phyloP scores from a whole-genome alignment of 1,284 basidiomycete genomes.

The Sparassis latifolia region DNA sequence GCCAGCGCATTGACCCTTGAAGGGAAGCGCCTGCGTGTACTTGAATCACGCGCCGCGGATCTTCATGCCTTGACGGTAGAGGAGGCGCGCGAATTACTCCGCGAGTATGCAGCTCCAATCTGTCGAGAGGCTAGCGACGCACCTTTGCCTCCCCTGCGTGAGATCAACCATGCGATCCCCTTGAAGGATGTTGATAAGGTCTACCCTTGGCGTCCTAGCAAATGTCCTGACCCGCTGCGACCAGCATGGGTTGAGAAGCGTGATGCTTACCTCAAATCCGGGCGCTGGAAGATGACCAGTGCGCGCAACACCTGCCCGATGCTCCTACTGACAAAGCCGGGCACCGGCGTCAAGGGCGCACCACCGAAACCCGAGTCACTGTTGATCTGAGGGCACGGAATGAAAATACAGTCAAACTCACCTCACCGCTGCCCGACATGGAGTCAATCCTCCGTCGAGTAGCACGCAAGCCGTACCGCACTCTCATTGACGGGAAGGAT shows the following conservation, averaged over 20 bases:
- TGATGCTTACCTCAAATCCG: constrained; percentile 20
- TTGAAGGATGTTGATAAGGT: constrained; percentile 26
- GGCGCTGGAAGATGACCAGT: constrained; percentile 21
- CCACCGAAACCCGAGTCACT: constrained; percentile 18
- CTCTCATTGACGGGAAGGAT: constrained; percentile 6
- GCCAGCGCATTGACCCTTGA: constrained; percentile 7
- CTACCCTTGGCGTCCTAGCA: constrained; percentile 24
- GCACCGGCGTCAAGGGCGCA: constrained; percentile 6
- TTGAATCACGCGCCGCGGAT: constrained; percentile 12
- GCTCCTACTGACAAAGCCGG: constrained; percentile 25
- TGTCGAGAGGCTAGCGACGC: constrained; percentile 23
- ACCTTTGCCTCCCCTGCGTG: constrained; percentile 24
- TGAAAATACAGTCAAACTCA: constrained; percentile 28
- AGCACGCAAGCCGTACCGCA: not conserved
- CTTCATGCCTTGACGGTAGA: constrained; percentile 12
- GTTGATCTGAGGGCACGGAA: constrained; percentile 24
- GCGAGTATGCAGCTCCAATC: constrained; percentile 17
- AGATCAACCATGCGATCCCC: constrained; percentile 32
- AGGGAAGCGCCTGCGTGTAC: constrained; percentile 5
- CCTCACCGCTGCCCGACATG: constrained; percentile 21
- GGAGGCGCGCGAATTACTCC: constrained; percentile 6
- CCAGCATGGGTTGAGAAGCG: constrained; percentile 22
- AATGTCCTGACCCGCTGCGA: constrained; percentile 24
- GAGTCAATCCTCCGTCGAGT: constrained; percentile 3
- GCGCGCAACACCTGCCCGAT: constrained; percentile 29